These are phyloP conservation scores for Globisporangium heterothallicum DNA, from an alignment of 352 stramenopile species.

Conservation along the genomic window DNA sequence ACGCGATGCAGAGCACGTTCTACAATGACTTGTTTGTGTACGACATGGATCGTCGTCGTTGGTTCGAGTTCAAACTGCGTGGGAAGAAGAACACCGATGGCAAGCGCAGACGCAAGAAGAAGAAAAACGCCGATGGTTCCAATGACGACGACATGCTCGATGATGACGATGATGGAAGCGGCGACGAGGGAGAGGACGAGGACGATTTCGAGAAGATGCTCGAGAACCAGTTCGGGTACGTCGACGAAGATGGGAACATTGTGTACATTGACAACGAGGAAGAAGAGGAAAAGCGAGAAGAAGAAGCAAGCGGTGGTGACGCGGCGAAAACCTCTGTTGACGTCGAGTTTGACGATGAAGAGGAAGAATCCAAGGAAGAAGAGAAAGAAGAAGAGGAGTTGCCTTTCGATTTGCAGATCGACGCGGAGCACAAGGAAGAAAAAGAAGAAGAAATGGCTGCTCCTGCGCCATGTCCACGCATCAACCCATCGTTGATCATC, in stretches of 20 bases:
- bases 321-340: neutral
- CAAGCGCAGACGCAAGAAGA: constrained; percentile 64
- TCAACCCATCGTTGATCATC: constrained; percentile 86
- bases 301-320: neutral
- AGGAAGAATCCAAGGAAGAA: constrained; percentile 38
- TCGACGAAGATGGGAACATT: constrained; percentile 93
- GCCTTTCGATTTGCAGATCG: neutral
- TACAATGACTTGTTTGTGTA: constrained; percentile 97
- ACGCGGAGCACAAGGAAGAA: constrained; percentile 14
- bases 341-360: constrained; percentile 8
- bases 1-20: constrained; percentile 89
- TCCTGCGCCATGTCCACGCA: constrained; percentile 66
- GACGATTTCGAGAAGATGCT: constrained; percentile 81
- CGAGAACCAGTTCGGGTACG: constrained; percentile 93
- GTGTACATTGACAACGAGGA: constrained; percentile 92
- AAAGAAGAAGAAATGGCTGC: constrained; percentile 23
- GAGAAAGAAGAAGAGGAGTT: constrained; percentile 13
- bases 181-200: constrained; percentile 57
- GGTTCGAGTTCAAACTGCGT: constrained; percentile 90
- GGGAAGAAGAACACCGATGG: constrained; percentile 71
- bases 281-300: constrained; percentile 27
- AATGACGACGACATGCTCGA: constrained; percentile 23
- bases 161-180: constrained; percentile 39
- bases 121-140: constrained; percentile 26
- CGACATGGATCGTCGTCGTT: constrained; percentile 94